Evolutionary conservation across 2,329 filamentous ascomycete species (phyloP).

Genomic region (Microdochium nivale): DNA sequence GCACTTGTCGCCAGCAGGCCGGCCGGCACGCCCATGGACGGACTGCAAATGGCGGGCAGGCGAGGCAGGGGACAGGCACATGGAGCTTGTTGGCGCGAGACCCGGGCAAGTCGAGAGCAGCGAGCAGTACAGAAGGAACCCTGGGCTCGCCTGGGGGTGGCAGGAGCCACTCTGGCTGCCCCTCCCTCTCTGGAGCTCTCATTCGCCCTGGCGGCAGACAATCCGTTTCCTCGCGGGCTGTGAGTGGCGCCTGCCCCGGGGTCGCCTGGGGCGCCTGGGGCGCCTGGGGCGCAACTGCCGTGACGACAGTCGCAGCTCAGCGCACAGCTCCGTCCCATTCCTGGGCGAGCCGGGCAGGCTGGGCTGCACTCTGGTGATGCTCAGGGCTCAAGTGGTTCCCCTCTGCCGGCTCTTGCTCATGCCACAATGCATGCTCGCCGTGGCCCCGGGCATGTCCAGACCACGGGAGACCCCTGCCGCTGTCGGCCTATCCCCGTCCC

Average conservation of each 20-base stretch:
- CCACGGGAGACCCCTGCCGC: not conserved
- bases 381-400: too few relatives aligned
- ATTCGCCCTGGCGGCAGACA: not conserved
- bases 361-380: not conserved
- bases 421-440: too few relatives aligned
- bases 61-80: too few relatives aligned
- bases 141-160: not conserved
- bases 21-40: not conserved
- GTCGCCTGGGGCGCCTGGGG: not conserved
- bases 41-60: not conserved
- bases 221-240: not conserved
- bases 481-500: not conserved
- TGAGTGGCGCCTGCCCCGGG: not conserved
- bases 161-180: not conserved
- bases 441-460: not conserved
- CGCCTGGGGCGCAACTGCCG: not conserved
- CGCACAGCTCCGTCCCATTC: too few relatives aligned
- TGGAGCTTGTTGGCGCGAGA: not conserved
- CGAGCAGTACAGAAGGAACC: not conserved
- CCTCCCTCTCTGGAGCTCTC: too few relatives aligned
- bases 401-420: too few relatives aligned
- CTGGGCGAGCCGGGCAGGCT: not conserved
- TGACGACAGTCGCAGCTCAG: too few relatives aligned
- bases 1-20: not conserved
- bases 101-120: not conserved